phyloP scores from a whole-genome alignment of 306 rosid genomes.

The Sesbania bispinosa region DNA sequence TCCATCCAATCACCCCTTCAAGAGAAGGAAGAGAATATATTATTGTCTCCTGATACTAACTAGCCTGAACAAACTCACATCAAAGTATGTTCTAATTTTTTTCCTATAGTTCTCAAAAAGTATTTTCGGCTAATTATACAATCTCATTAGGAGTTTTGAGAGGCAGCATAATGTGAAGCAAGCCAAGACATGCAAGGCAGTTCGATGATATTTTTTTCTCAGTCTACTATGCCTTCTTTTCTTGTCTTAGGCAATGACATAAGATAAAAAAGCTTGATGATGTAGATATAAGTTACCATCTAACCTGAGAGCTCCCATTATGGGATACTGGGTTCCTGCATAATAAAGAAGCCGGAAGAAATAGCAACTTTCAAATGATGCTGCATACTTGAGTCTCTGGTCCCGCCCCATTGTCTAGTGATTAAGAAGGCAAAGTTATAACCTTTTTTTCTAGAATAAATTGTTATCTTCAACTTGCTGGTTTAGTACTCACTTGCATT shows the following conservation, averaged over 20 bases:
- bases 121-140: background rate
- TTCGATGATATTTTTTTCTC: background rate
- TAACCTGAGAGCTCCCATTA: constrained; percentile 91
- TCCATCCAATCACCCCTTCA: background rate
- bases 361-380: constrained; percentile 82
- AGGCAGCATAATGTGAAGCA: constrained; percentile 3
- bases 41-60: background rate
- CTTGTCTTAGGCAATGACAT: background rate
- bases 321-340: constrained; percentile 95
- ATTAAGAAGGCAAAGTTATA: constrained; percentile 28
- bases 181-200: constrained; percentile 1
- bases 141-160: constrained; percentile 1
- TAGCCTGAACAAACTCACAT: background rate
- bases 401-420: constrained; percentile 93
- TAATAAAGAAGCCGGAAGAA: constrained; percentile 89
- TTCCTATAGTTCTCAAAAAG: background rate
- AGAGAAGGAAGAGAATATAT: background rate
- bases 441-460: constrained; percentile 16
- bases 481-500: constrained; percentile 68
- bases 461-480: constrained; percentile 21
- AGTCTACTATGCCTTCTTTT: background rate
- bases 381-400: constrained; percentile 80
- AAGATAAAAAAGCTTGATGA: background rate
- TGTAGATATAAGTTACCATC: constrained; percentile 9
- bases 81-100: background rate